Conservation (phyloP, 148 eudicot species). For the Rhododendron williamsianum region DNA sequence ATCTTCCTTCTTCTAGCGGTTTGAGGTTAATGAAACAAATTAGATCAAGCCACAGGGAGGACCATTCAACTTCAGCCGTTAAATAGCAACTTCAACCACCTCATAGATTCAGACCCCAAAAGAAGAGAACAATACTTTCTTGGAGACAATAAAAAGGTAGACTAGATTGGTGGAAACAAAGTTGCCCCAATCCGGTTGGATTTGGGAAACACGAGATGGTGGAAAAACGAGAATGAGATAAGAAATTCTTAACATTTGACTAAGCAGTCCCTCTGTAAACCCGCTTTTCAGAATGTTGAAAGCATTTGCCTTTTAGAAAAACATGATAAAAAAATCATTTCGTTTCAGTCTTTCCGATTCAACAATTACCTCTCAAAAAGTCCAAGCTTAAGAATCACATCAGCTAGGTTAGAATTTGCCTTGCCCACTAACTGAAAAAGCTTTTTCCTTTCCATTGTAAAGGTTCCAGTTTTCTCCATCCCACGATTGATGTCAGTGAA, state of each 20-base stretch:
- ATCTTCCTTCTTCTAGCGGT: neutral
- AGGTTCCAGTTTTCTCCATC: conserved; percentile 94
- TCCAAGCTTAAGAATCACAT: conserved; percentile 94
- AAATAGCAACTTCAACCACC: neutral
- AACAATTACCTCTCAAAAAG: conserved; percentile 82
- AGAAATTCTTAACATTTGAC: neutral
- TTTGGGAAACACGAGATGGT: neutral
- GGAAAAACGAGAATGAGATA: neutral
- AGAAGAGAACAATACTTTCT: neutral
- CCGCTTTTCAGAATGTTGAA: neutral
- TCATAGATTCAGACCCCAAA: neutral
- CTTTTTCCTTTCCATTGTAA: conserved; percentile 88
- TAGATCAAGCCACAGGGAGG: neutral
- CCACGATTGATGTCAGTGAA: conserved; percentile 93
- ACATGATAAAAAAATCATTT: neutral
- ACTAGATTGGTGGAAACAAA: neutral
- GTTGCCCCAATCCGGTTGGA: neutral
- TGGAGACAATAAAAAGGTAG: neutral
- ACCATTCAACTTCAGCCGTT: conserved; percentile 5
- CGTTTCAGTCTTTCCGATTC: neutral
- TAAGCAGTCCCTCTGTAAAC: neutral
- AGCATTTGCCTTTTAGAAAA: neutral
- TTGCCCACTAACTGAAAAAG: conserved; percentile 94
- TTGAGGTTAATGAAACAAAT: neutral
- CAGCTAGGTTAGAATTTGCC: conserved; percentile 93